Conservation (phyloP, 2,329 filamentous ascomycete species). For the Botrytis squamosa region DNA sequence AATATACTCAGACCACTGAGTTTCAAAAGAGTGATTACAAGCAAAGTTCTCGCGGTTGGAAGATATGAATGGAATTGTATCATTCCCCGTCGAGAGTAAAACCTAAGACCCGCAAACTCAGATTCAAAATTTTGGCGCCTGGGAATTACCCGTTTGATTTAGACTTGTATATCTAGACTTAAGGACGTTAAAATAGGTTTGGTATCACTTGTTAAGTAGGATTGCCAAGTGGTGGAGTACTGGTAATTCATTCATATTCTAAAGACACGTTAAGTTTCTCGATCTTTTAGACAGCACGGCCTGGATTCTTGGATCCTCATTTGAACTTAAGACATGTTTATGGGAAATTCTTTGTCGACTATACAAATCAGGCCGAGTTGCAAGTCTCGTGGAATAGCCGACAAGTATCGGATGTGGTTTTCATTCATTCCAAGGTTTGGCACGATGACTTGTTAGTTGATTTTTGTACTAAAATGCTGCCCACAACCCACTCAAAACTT, state of each 20-base stretch:
- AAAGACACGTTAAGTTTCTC: no score
- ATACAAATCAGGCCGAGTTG: not conserved
- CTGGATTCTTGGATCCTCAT: not conserved
- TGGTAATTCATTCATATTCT: no score
- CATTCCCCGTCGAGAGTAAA: no score
- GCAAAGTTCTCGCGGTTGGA: not conserved
- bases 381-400: not conserved
- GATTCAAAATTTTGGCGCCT: no score
- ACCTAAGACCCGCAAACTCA: no score
- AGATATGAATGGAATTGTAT: not conserved
- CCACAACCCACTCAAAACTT: not conserved
- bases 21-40: not conserved
- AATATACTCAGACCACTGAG: not conserved
- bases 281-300: not conserved
- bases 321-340: not conserved
- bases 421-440: not conserved
- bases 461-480: not conserved
- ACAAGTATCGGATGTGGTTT: not conserved
- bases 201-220: no score
- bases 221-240: no score
- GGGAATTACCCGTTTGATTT: conserved; percentile 33
- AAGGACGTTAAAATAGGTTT: no score
- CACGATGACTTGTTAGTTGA: not conserved
- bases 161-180: not conserved
- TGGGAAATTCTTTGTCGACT: not conserved